Evolutionary conservation across 2,329 filamentous ascomycete species (phyloP).

Genomic region (Cladosporium sp.): DNA sequence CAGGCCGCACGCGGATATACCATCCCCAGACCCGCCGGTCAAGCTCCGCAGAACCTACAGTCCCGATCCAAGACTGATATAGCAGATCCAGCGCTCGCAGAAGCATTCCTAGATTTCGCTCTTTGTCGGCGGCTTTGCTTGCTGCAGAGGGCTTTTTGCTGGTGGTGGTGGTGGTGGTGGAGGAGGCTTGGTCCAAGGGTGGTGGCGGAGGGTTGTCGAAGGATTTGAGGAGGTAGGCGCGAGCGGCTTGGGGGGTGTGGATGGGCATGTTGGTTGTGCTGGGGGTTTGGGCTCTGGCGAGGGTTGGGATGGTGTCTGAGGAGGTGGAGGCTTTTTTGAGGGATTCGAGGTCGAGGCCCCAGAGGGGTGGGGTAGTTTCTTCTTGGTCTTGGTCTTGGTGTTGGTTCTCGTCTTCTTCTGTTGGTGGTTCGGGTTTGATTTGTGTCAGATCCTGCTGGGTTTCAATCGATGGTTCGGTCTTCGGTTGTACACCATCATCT

Average conservation of each 20-base stretch:
- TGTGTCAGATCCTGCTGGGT: neutral
- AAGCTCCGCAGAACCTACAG: conserved; percentile 65
- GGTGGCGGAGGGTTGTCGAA: conserved; percentile 55
- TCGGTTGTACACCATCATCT: conserved; percentile 26
- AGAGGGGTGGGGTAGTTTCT: conserved; percentile 50
- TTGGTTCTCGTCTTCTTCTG: neutral
- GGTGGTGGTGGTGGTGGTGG: neutral
- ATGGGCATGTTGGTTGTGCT: conserved; percentile 63
- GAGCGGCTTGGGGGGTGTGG: conserved; percentile 70
- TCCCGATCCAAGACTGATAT: conserved; percentile 72
- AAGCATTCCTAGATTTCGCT: conserved; percentile 68
- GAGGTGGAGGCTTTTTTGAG: conserved; percentile 49
- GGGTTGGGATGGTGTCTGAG: conserved; percentile 23
- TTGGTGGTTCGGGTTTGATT: neutral
- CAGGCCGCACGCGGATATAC: conserved; percentile 76
- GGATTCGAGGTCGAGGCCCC: conserved; percentile 61
- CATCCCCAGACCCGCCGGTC: conserved; percentile 78
- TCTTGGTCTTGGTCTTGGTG: neutral
- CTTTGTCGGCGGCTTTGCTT: conserved; percentile 61
- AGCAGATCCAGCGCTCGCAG: conserved; percentile 72
- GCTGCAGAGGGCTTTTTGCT: conserved; percentile 58
- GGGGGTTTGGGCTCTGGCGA: conserved; percentile 29
- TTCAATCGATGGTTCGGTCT: neutral
- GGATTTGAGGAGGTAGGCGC: conserved; percentile 58
- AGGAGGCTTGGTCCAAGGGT: conserved; percentile 14